Evolutionary conservation across 2,329 filamentous ascomycete genomes (phyloP).

Genomic region (Claviceps sp.): DNA sequence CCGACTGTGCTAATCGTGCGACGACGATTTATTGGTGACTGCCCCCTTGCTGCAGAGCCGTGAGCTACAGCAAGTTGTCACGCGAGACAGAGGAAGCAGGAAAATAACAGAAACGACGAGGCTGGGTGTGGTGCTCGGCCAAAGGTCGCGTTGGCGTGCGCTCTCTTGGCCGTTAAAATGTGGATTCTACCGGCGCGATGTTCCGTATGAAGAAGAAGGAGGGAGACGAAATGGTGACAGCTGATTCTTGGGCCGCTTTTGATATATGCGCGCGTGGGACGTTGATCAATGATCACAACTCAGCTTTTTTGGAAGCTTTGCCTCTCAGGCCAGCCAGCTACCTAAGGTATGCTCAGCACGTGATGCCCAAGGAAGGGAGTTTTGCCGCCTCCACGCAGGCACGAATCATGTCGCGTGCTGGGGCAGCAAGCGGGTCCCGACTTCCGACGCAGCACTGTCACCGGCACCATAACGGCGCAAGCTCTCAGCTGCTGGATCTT

Average conservation of each 20-base stretch:
- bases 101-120: not conserved
- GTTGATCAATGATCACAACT: too few species aligned
- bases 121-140: not conserved
- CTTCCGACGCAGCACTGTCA: not conserved
- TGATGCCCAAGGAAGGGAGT: not conserved
- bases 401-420: not conserved
- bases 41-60: not conserved
- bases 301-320: too few species aligned
- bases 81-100: not conserved
- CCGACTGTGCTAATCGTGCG: not conserved
- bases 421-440: not conserved
- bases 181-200: not conserved
- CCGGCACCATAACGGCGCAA: not conserved
- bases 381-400: not conserved
- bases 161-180: not conserved
- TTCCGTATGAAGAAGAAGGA: not conserved
- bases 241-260: not conserved
- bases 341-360: too few species aligned
- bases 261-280: too few species aligned
- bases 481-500: not conserved
- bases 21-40: not conserved
- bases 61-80: not conserved
- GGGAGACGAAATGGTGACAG: not conserved
- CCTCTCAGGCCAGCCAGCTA: too few species aligned
- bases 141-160: not conserved